Evolutionary conservation across 75 land plant species (phyloP), one percentile per base, ranked within the genome.

Genomic region (Cupressus sempervirens): DNA sequence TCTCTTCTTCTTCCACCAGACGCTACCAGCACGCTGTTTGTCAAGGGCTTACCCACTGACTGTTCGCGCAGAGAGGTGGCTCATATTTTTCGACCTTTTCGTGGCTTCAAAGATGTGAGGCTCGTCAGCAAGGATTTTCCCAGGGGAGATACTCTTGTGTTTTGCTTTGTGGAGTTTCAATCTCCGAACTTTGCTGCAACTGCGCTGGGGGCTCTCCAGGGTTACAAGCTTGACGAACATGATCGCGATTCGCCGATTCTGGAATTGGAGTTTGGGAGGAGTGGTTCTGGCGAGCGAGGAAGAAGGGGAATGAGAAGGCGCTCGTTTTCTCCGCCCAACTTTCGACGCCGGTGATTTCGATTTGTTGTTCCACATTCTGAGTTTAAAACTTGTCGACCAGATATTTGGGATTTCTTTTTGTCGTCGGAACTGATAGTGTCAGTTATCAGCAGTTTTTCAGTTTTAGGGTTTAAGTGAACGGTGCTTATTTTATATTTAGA

Each of bases 121-220:
- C 20, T 82, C 53, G 58, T 82, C 29, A 62, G 67, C 67, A 62
- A 62, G 67, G 67, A 62, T 23, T 23, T 62, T 62, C 83, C 56
- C 26, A 34, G 58, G 29, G 30, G 29, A n/a, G n/a, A 45, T 8
- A 40, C 18, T 7, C 43, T 11, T 45, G 56, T 48, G 13, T 26
- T 82, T 36, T 82, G 83, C 38, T 82, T 82, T 48, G 83, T 82
- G 35, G 83, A 82, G 83, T 82, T 82, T 12, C 32, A 82, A 26
- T 23, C 35, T 53, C 36, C 83, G 20, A 32, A 5, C 13, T 20
- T 34, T 23, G 83, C 83, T 82, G 83, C 83, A 7, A 30, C 53
- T 34, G 83, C 83, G 3, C 2, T 41, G 35, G 58, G 9, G 23
- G 34, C n/a, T 10, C 36, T 82, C 8, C 83, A 46, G 43, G 65